Evolutionary conservation across 2,329 filamentous ascomycete species (phyloP), one percentile per base, ranked within the genome.

Genomic region (Trichoderma simmonsii): DNA sequence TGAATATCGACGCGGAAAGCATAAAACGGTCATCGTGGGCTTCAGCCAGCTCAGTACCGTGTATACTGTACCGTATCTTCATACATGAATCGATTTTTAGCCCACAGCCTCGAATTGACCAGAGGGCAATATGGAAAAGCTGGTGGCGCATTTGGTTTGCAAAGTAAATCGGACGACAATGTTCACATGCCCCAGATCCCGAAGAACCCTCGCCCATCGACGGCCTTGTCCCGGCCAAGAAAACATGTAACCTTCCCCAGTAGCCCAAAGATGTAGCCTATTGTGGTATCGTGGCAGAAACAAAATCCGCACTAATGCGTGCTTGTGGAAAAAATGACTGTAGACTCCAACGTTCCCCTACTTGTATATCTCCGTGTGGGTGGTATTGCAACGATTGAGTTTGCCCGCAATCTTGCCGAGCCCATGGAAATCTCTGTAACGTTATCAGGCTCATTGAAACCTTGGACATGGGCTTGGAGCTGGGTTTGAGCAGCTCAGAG

Each of bases 401-500:
- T 54, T 66, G 34, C 57, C 69, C 69, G 69, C 61, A 61, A 66
- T 71, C n/a, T 60, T 63, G 62, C 69, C 69, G 69, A 71, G n/a
- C 64, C 15, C 34, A 48, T 5, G 32, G 54, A 21, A n/a, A 12
- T 66, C 30, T 51, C 60, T 65, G 54, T 60, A 65, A 66, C 61
- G 69, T 59, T 51, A 59, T 65, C 36, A 24, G 39, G 67, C 8
- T 26, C 21, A 43, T 51, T 61, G 9, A 32, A 14, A n/a, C 30
- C 34, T 64, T 24, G 24, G 7, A 18, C 8, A n/a, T 36, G 28
- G 21, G 62, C 12, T 39, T 14, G 24, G 30, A 34, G 5, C 14
- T 36, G 15, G 12, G 18, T 24, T 14, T 8, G 9, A 64, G 39
- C 2, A 3, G 7, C 0, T 9, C 9, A 5, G 18, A 18, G 24